These are phyloP conservation scores for Zygosaccharomyces gambellarensis DNA, from an alignment of 805 yeast genomes.

Conservation along the genomic window DNA sequence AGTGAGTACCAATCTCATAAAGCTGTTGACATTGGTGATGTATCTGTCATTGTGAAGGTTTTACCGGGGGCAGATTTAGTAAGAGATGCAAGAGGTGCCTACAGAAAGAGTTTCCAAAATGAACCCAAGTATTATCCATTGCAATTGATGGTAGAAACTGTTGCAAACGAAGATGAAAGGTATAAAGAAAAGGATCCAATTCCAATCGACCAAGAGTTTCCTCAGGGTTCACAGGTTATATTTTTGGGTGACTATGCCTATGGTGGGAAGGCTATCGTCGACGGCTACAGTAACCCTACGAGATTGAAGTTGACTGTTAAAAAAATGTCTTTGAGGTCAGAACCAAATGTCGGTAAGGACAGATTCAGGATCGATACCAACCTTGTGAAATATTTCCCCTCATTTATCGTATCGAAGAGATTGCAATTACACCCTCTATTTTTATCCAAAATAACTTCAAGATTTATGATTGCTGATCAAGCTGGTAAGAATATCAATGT, in stretches of 20 bases:
- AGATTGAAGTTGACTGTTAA: slow-evolving; percentile 52
- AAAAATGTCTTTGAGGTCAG: slow-evolving; percentile 42
- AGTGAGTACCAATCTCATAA: slow-evolving; percentile 45
- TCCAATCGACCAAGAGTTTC: slow-evolving; percentile 80
- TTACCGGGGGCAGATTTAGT: slow-evolving; percentile 71
- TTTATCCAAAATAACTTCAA: slow-evolving; percentile 73
- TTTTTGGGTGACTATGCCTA: slow-evolving; percentile 84
- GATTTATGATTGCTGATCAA: slow-evolving; percentile 54
- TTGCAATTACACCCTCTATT: slow-evolving; percentile 57
- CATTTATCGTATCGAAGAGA: slow-evolving; percentile 57
- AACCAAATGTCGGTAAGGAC: slow-evolving; percentile 61
- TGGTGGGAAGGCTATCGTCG: slow-evolving; percentile 70
- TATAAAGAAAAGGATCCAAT: slow-evolving; percentile 65
- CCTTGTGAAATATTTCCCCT: slow-evolving; percentile 56
- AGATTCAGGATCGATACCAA: slow-evolving; percentile 55
- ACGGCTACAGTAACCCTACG: slow-evolving; percentile 48
- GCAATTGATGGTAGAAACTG: slow-evolving; percentile 72
- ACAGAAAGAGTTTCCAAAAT: slow-evolving; percentile 61
- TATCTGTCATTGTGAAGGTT: slow-evolving; percentile 63
- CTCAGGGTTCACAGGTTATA: slow-evolving; percentile 62
- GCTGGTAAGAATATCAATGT: slow-evolving; percentile 54
- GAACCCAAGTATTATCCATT: slow-evolving; percentile 61
- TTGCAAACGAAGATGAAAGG: slow-evolving; percentile 69
- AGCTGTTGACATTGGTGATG: slow-evolving; percentile 56
- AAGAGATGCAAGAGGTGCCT: slow-evolving; percentile 68